Percentiles rank a stretch among this genome's conserved stretches.
These are phyloP conservation scores for Diplosphaera chodatii DNA, from an alignment of 139 green algal genomes.

Conservation along the genomic window DNA sequence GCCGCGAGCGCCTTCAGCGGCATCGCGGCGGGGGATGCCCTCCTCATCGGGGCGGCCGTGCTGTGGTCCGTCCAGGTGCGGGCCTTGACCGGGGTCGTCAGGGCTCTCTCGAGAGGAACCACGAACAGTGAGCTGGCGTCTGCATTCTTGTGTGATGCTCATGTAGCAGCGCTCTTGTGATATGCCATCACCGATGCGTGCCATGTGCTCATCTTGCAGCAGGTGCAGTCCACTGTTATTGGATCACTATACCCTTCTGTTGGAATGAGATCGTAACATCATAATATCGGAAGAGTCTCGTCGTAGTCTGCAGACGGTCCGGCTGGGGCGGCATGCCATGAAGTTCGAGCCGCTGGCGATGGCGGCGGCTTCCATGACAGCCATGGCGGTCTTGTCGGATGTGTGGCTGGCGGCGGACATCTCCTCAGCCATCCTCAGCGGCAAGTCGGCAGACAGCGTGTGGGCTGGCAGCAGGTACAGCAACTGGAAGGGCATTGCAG, in stretches of 20 bases:
- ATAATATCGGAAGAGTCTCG: too few species aligned
- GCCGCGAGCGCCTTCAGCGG: background rate
- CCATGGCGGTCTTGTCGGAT: constrained; percentile 7
- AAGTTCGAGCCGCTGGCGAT: constrained; percentile 1
- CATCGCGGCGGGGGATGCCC: constrained; percentile 1
- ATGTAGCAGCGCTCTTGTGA: too few species aligned
- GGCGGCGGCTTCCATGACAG: background rate
- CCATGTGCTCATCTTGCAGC: too few species aligned
- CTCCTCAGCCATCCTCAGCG: background rate
- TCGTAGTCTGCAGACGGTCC: background rate
- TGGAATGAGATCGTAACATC: too few species aligned
- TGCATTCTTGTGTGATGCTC: too few species aligned
- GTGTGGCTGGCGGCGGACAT: background rate
- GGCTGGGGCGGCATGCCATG: constrained; percentile 5
- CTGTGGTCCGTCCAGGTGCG: constrained; percentile 10
- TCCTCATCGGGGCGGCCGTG: constrained; percentile 7
- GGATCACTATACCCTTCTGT: too few species aligned
- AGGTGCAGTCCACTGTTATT: too few species aligned
- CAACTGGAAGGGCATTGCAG: too few species aligned
- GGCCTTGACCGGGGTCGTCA: too few species aligned
- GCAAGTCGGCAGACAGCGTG: background rate
- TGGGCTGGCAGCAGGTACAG: background rate
- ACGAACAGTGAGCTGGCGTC: too few species aligned
- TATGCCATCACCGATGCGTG: too few species aligned
- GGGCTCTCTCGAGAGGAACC: too few species aligned